These are phyloP conservation scores for Elsinoe batatas DNA, from an alignment of 2,329 filamentous ascomycete species.

Conservation along the genomic window DNA sequence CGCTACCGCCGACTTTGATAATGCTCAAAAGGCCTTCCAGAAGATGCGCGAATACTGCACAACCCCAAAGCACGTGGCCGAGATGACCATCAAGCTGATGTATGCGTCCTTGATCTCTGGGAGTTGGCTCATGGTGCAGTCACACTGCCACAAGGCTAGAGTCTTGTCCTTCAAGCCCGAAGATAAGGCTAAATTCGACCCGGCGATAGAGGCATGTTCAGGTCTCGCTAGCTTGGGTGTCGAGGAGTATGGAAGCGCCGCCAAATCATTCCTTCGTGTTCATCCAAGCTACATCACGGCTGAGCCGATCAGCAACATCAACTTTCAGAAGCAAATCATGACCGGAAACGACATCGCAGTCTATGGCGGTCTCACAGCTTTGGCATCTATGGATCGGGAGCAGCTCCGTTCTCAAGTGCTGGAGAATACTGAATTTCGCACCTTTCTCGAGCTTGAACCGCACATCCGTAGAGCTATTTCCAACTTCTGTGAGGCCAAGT, in stretches of 20 bases:
- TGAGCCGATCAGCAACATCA: conserved; percentile 38
- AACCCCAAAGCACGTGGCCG: conserved; percentile 69
- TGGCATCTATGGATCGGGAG: conserved; percentile 77
- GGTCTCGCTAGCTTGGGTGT: conserved; percentile 52
- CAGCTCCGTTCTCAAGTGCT: conserved; percentile 68
- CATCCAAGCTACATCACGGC: conserved; percentile 40
- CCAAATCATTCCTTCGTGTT: conserved; percentile 57
- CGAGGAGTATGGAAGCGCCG: conserved; percentile 55
- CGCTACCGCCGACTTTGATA: conserved; percentile 53
- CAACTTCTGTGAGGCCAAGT: conserved; percentile 83
- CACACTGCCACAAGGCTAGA: conserved; percentile 44
- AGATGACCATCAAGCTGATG: conserved; percentile 71
- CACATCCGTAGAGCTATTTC: conserved; percentile 86
- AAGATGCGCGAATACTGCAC: conserved; percentile 89
- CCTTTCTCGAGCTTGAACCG: conserved; percentile 83
- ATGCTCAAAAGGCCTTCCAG: conserved; percentile 66
- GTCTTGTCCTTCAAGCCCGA: conserved; percentile 40
- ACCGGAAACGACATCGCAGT: conserved; percentile 82
- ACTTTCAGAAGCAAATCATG: conserved; percentile 59
- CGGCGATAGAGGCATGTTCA: conserved; percentile 55
- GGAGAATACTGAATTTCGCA: conserved; percentile 70
- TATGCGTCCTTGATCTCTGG: conserved; percentile 64
- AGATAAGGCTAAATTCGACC: conserved; percentile 46
- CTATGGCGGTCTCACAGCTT: conserved; percentile 80
- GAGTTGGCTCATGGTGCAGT: conserved; percentile 55